Percentiles rank a stretch among this genome's conserved stretches.
These are phyloP conservation scores for Dioscorea dumetorum DNA, from an alignment of 106 monocot genomes.

Conservation along the genomic window DNA sequence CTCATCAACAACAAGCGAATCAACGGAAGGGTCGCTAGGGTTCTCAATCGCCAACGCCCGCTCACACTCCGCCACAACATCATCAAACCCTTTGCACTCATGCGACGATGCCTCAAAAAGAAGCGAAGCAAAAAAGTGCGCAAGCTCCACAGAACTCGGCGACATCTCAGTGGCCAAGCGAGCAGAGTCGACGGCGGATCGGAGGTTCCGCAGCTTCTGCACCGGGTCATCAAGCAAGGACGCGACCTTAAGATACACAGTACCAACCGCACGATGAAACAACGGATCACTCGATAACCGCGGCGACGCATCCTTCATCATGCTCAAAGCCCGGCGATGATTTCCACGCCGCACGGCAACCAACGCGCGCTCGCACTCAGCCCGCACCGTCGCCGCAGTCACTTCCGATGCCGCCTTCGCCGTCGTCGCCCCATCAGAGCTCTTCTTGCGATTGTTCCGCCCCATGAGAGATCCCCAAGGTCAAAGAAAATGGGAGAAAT, in stretches of 20 bases:
- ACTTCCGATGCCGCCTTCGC: not conserved
- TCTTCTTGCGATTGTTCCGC: no score
- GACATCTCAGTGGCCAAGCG: slow-evolving; percentile 43
- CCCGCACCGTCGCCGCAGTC: slow-evolving; percentile 28
- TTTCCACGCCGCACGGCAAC: slow-evolving; percentile 69
- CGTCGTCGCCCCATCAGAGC: not conserved
- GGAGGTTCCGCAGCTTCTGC: slow-evolving; percentile 52
- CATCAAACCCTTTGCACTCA: slow-evolving; percentile 48
- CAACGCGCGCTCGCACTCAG: slow-evolving; percentile 73
- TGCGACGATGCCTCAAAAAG: slow-evolving; percentile 46
- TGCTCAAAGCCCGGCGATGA: slow-evolving; percentile 52
- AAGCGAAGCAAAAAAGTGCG: slow-evolving; percentile 71
- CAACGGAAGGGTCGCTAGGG: slow-evolving; percentile 66
- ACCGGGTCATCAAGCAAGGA: slow-evolving; percentile 59
- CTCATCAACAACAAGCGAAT: slow-evolving; percentile 45
- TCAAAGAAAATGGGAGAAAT: no score
- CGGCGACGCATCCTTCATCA: slow-evolving; percentile 62
- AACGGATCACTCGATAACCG: slow-evolving; percentile 37
- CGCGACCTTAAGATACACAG: slow-evolving; percentile 47
- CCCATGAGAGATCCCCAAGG: no score
- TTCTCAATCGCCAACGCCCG: slow-evolving; percentile 49
- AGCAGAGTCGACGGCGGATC: slow-evolving; percentile 64
- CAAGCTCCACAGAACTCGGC: slow-evolving; percentile 71
- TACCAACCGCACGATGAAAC: slow-evolving; percentile 68
- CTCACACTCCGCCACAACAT: slow-evolving; percentile 68